Percentiles rank a stretch among this genome's conserved stretches.
phyloP scores from a whole-genome alignment of 2,329 filamentous ascomycete species.

The Neonectria neomacrospora region DNA sequence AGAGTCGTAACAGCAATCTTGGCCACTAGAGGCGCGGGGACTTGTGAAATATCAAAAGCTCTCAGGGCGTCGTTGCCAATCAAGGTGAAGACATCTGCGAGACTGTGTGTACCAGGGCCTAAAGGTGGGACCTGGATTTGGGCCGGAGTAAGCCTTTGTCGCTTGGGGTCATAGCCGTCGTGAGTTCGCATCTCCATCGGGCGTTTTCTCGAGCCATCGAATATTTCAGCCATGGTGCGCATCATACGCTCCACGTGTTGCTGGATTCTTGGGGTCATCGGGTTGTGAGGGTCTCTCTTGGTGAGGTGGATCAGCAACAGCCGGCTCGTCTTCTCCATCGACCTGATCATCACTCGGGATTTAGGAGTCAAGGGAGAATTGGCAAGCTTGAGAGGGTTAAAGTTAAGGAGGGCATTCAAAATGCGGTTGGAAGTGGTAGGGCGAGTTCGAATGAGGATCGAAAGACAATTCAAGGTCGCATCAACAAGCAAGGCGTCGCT shows the following conservation, averaged over 20 bases:
- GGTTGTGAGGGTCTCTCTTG: slow-evolving; percentile 86
- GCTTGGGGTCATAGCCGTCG: slow-evolving; percentile 83
- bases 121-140: slow-evolving; percentile 73
- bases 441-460: slow-evolving; percentile 83
- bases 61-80: slow-evolving; percentile 77
- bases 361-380: slow-evolving; percentile 81
- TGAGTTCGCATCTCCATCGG: slow-evolving; percentile 75
- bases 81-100: slow-evolving; percentile 88
- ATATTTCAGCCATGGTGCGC: slow-evolving; percentile 79
- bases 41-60: slow-evolving; percentile 82
- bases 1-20: slow-evolving; percentile 86
- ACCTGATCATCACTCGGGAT: slow-evolving; percentile 84
- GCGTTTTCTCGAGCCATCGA: slow-evolving; percentile 86
- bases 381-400: slow-evolving; percentile 88
- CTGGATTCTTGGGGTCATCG: slow-evolving; percentile 81
- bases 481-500: slow-evolving; percentile 91
- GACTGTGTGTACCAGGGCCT: slow-evolving; percentile 78
- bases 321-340: slow-evolving; percentile 93
- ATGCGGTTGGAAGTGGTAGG: slow-evolving; percentile 87
- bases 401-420: slow-evolving; percentile 84
- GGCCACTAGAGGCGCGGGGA: slow-evolving; percentile 80
- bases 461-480: slow-evolving; percentile 89
- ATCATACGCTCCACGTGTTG: slow-evolving; percentile 86
- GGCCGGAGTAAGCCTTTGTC: slow-evolving; percentile 71
- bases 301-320: slow-evolving; percentile 84